Conservation (phyloP, 495 filamentous ascomycete genomes). For the Hypomontagnella submonticulosa region DNA sequence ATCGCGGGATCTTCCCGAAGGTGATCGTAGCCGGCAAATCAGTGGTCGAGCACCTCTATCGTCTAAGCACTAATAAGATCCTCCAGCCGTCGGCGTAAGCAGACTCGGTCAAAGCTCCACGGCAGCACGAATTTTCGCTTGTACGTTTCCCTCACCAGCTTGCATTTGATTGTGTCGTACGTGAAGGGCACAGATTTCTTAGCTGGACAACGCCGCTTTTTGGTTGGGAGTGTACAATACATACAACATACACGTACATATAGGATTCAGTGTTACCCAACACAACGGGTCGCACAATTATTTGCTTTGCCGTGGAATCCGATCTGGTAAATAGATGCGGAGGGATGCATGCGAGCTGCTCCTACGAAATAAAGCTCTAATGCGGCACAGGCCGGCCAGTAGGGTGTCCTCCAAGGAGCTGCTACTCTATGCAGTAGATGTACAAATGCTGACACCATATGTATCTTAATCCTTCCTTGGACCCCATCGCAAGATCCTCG, state of each 20-base stretch:
- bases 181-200: slow-evolving; percentile 18
- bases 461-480: slow-evolving; percentile 35
- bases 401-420: slow-evolving; percentile 17
- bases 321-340: slow-evolving; percentile 38
- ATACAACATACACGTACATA: neutral
- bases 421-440: slow-evolving; percentile 1
- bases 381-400: slow-evolving; percentile 35
- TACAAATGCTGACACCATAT: slow-evolving; percentile 34
- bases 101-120: slow-evolving; percentile 11
- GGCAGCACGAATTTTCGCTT: neutral
- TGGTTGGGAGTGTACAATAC: neutral
- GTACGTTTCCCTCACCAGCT: slow-evolving; percentile 7
- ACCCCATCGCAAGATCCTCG: slow-evolving; percentile 33
- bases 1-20: slow-evolving; percentile 35
- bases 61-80: slow-evolving; percentile 28
- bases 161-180: slow-evolving; percentile 35
- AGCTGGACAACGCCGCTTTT: slow-evolving; percentile 29
- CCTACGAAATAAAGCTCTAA: slow-evolving; percentile 23
- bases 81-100: slow-evolving; percentile 27
- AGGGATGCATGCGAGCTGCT: slow-evolving; percentile 35
- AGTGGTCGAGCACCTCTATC: slow-evolving; percentile 16
- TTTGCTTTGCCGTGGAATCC: slow-evolving; percentile 37
- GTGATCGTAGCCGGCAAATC: slow-evolving; percentile 20
- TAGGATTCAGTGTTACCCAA: slow-evolving; percentile 42
- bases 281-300: slow-evolving; percentile 25